These are phyloP conservation scores for Incumbomyces lentus DNA, from an alignment of 2,329 filamentous ascomycete genomes.

Conservation along the genomic window DNA sequence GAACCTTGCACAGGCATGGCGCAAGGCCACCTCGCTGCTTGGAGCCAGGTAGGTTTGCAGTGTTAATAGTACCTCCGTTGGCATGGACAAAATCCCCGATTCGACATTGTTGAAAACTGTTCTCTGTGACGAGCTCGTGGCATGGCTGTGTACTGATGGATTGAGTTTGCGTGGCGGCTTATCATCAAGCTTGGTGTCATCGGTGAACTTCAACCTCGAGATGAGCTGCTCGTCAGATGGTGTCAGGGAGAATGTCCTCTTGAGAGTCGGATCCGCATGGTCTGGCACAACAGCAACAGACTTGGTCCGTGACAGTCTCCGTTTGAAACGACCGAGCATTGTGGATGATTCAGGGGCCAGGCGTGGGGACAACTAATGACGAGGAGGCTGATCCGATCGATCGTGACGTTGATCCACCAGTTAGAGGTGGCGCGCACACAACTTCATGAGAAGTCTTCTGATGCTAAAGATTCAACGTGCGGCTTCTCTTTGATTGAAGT, in stretches of 20 bases:
- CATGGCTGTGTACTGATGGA: conserved; percentile 13
- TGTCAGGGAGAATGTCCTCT: conserved; percentile 13
- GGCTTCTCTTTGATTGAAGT: not conserved
- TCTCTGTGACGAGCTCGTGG: conserved; percentile 15
- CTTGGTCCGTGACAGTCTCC: conserved; percentile 18
- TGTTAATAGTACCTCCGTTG: conserved; percentile 18
- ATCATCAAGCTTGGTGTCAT: conserved; percentile 17
- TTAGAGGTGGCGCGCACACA: too few relatives aligned
- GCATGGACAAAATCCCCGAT: conserved; percentile 17
- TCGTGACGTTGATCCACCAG: not conserved
- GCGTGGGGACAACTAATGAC: too few relatives aligned
- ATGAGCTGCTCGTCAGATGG: conserved; percentile 21
- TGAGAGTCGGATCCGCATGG: conserved; percentile 10
- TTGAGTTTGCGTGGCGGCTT: conserved; percentile 12
- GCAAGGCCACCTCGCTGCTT: conserved; percentile 18
- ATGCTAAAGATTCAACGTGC: too few relatives aligned
- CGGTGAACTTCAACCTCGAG: conserved; percentile 15
- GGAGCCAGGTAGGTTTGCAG: conserved; percentile 16
- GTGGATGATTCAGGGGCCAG: not conserved
- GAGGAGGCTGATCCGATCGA: not conserved
- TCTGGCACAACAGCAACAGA: conserved; percentile 9
- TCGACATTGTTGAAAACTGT: conserved; percentile 21
- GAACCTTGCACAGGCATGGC: conserved; percentile 19
- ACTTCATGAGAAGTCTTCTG: too few relatives aligned
- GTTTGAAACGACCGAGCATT: conserved; percentile 10